Evolutionary conservation across 2,329 filamentous ascomycete genomes (phyloP), one percentile per base, ranked within the genome.

Genomic region (Aspergillus persii): DNA sequence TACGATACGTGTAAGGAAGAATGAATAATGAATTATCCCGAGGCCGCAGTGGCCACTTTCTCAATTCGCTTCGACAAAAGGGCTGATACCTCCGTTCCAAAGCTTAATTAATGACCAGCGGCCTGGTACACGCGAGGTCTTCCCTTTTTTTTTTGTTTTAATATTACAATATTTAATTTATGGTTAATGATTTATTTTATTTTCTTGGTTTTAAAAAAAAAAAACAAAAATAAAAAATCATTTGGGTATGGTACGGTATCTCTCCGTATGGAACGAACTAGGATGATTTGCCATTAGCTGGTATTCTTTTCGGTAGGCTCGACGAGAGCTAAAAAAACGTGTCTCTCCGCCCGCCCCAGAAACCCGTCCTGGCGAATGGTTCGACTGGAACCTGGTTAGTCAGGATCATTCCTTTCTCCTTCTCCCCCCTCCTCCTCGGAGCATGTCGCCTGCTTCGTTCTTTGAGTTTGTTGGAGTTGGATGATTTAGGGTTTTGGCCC

Each of bases 91-190:
- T 63, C 66, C 65, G 59, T 61, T 51, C 55, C 58, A 63, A 68
- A 68, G 66, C 66, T 68, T 68, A 68, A 66, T 66, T 62, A 60
- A 66, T 65, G 61, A 58, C 60, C 57, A 60, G 58, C 61, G 58
- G 61, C 54, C 59, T 56, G 63, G 60, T 60, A 61, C 60, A 58
- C 57, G 58, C 52, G 54, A 61, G 47, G 57, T 55, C 50, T 59
- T 58, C 47, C 58, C 27, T 44, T 54, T 54, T 46, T 44, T 60
- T 36, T 55, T 49, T 11, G 8, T 54, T 31, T 46, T 18, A 18
- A 26, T 23, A 23, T 23, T 23, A 23, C 2, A 47, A 23, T 18
- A 47, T 12, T 12, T 47, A 27, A 49, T 15, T 49, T 29, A 26
- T 49, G 46, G 27, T 49, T 49, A 26, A 26, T 7, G 23, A n/a